Conservation (phyloP, 805 yeast genomes). For the Helenozyma rhizophorensis region DNA sequence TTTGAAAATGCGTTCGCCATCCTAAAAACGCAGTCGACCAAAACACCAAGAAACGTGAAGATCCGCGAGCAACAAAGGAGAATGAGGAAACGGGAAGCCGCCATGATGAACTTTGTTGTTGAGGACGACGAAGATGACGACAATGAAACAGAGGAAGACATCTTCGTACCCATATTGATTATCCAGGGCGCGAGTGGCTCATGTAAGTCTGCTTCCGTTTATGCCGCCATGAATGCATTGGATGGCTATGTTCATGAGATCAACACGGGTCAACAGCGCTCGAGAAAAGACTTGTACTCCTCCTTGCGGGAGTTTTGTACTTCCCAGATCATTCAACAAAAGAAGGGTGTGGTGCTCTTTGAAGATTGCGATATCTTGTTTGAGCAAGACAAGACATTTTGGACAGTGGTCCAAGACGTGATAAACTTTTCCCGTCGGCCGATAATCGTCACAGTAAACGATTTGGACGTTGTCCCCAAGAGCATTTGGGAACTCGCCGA, state of each 20-base stretch:
- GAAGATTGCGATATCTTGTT: slow-evolving; percentile 85
- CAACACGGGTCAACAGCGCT: slow-evolving; percentile 68
- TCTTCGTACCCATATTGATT: slow-evolving; percentile 59
- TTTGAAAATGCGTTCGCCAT: slow-evolving; percentile 34
- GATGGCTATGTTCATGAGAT: slow-evolving; percentile 78
- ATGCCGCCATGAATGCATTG: slow-evolving; percentile 58
- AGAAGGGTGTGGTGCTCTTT: slow-evolving; percentile 64
- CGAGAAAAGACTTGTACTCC: slow-evolving; percentile 63
- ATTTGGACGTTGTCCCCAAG: slow-evolving; percentile 44
- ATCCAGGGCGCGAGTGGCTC: slow-evolving; percentile 68
- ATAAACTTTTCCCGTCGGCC: slow-evolving; percentile 64
- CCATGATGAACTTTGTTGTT: slow-evolving; percentile 37
- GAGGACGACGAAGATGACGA: slow-evolving; percentile 25
- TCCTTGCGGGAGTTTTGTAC: slow-evolving; percentile 76
- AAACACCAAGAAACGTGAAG: slow-evolving; percentile 29
- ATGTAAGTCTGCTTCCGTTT: slow-evolving; percentile 74
- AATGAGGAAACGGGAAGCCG: slow-evolving; percentile 15
- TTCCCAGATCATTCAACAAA: slow-evolving; percentile 67
- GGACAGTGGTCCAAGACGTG: slow-evolving; percentile 65
- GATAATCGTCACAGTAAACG: slow-evolving; percentile 60
- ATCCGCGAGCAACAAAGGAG: slow-evolving; percentile 22
- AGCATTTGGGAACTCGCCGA: slow-evolving; percentile 42
- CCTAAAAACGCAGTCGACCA: slow-evolving; percentile 25
- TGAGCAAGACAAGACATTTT: slow-evolving; percentile 74
- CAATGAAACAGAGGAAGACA: slow-evolving; percentile 29